Evolutionary conservation across 164 flowering plant genomes (phyloP).

Genomic region (Tinospora cordifolia): DNA sequence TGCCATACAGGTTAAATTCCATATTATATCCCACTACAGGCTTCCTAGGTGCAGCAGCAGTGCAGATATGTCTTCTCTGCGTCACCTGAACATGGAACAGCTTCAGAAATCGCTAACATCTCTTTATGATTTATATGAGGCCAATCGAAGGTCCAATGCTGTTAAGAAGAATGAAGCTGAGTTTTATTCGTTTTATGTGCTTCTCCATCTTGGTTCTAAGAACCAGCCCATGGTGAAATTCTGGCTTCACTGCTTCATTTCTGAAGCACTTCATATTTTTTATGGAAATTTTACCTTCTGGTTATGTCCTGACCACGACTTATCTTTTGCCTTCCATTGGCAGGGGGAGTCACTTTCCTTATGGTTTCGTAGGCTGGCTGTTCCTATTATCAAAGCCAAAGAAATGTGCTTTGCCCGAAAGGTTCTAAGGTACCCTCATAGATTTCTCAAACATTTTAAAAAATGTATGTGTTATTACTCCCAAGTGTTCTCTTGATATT

Average conservation of each 20-base stretch:
- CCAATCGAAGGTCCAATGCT: conserved; percentile 31
- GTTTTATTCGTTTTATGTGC: conserved; percentile 66
- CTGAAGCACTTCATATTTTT: not conserved
- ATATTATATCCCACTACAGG: conserved; percentile 68
- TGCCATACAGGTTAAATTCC: conserved; percentile 66
- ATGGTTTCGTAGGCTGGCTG: conserved; percentile 56
- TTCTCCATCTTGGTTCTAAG: conserved; percentile 62
- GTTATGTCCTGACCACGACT: conserved; percentile 3
- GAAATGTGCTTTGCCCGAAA: conserved; percentile 64
- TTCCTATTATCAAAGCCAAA: conserved; percentile 47
- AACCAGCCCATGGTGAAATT: conserved; percentile 43
- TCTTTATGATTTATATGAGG: conserved; percentile 56
- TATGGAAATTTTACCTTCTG: not conserved
- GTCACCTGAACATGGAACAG: conserved; percentile 80
- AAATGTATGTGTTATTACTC: not conserved
- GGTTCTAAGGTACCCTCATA: conserved; percentile 49
- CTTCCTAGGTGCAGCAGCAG: conserved; percentile 29
- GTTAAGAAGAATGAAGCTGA: conserved; percentile 54
- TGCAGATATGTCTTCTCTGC: conserved; percentile 40
- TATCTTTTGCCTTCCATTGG: conserved; percentile 6
- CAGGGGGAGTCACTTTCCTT: conserved; percentile 72
- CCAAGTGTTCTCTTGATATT: not conserved
- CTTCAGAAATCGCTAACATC: conserved; percentile 58
- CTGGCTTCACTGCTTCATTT: conserved; percentile 2
- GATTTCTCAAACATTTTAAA: not conserved